Evolutionary conservation across 108 stramenopile genomes (phyloP), one percentile per base, ranked within the genome.

Genomic region (Nitzschia putrida): DNA sequence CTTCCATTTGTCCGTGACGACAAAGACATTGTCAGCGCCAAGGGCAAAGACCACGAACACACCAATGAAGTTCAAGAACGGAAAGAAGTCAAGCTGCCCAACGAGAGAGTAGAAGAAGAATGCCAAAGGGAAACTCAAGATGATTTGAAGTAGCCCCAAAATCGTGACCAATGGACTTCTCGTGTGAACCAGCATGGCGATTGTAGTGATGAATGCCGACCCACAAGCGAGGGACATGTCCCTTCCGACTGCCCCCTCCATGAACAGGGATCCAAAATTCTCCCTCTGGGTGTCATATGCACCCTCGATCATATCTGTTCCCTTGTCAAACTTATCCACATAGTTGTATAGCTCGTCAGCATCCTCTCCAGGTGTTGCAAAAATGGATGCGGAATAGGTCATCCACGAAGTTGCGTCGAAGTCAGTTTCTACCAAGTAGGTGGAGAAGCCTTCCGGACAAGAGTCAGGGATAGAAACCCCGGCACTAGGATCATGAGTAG

Each of bases 21-120:
- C 81, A 63, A 77, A 82, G 53, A 82, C 59, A 73, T 86, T 73
- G 58, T 82, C 85, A 13, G 85, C 85, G 7, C 85, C 85, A 26
- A 86, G 52, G 12, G 85, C 85, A 68, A 82, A 82, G 12, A 80
- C 65, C 5, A 86, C 82, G 73, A 83, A 86, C 21, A 83, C 63
- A 11, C 82, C 85, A 65, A 83, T 86, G 59, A 80, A 83, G 73
- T 86, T 86, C 49, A 86, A 64, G 44, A 86, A 86, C 13, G 85
- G 85, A 51, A 86, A 86, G 71, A 83, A 86, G 0, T 67, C 73
- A 21, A 83, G 61, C 20, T 72, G 67, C 12, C 54, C 69, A 72
- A 86, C 61, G 55, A 86, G 73, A 2, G 71, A 70, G 70, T 86
- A 86, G 1, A 81, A 76, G 58, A 86, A 86, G 70, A 78, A 86